A percentile compares a stretch with the other conserved stretches of the same genome.
These are phyloP conservation scores for Aspergillus heteromorphus DNA, from an alignment of 495 filamentous ascomycete genomes.

Conservation along the genomic window DNA sequence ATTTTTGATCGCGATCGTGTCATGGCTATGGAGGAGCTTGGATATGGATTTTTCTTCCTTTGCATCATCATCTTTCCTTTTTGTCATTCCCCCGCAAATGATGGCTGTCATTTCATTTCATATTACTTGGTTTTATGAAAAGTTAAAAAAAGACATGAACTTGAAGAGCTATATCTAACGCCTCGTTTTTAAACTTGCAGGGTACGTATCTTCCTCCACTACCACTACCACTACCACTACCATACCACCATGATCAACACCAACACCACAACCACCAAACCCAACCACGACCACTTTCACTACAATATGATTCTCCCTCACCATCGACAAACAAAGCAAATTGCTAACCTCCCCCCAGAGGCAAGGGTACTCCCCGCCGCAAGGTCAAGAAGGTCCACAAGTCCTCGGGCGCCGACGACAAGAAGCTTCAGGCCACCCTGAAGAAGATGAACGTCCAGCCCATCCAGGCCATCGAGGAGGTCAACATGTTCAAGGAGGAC, in stretches of 20 bases:
- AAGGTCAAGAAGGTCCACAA: conserved; percentile 98
- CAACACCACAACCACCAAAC: neutral
- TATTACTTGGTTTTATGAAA: too few species aligned
- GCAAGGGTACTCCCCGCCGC: conserved; percentile 95
- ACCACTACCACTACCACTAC: neutral
- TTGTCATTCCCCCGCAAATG: too few species aligned
- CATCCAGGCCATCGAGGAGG: conserved; percentile 98
- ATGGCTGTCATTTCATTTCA: too few species aligned
- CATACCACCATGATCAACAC: neutral
- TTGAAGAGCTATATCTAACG: conserved; percentile 9
- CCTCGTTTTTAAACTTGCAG: conserved; percentile 4
- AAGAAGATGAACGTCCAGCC: conserved; percentile 97
- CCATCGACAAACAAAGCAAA: neutral
- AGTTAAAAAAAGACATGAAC: neutral
- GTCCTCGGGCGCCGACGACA: conserved; percentile 88
- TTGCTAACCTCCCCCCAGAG: conserved; percentile 47
- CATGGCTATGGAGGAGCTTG: too few species aligned
- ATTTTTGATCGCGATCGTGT: too few species aligned
- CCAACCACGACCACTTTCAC: neutral
- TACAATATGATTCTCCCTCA: neutral
- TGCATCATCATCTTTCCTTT: too few species aligned
- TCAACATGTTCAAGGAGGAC: conserved; percentile 99
- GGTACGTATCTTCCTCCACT: conserved; percentile 15
- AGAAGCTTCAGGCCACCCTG: conserved; percentile 92
- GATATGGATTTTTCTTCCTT: too few species aligned